Evolutionary conservation across 306 rosid species (phyloP).

Genomic region (Mimosa bimucronata): DNA sequence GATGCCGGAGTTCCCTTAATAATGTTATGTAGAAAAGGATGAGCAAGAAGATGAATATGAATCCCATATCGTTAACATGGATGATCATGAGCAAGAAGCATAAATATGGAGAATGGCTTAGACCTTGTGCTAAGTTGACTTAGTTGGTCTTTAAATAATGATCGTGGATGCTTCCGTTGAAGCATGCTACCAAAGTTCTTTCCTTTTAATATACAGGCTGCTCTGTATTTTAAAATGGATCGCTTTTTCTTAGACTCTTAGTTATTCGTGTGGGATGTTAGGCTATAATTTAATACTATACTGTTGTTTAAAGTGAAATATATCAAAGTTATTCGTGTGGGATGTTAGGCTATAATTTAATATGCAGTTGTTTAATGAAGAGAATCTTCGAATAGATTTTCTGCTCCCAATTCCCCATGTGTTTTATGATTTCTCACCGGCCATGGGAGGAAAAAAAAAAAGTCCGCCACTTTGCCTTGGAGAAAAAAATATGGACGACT

Average conservation of each 20-base stretch:
- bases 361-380: not conserved
- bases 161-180: not conserved
- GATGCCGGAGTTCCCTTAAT: conserved; percentile 42
- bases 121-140: conserved; percentile 33
- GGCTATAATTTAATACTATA: too few species aligned
- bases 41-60: conserved; percentile 40
- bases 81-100: not conserved
- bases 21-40: conserved; percentile 41
- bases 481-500: not conserved
- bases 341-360: not conserved
- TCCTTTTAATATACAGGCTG: not conserved
- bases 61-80: conserved; percentile 41
- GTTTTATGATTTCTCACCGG: not conserved
- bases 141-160: not conserved
- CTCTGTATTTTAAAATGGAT: not conserved
- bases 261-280: too few species aligned
- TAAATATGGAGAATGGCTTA: conserved; percentile 3
- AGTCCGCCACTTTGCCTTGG: not conserved
- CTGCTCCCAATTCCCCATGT: not conserved
- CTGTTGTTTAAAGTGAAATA: too few species aligned
- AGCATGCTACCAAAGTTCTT: not conserved
- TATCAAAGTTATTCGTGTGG: not conserved
- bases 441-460: not conserved
- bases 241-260: not conserved
- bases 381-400: not conserved